Percentiles rank a stretch among this genome's conserved stretches.
These are phyloP conservation scores for Solanum sejunctum DNA, from an alignment of 257 asterid species.

Conservation along the genomic window DNA sequence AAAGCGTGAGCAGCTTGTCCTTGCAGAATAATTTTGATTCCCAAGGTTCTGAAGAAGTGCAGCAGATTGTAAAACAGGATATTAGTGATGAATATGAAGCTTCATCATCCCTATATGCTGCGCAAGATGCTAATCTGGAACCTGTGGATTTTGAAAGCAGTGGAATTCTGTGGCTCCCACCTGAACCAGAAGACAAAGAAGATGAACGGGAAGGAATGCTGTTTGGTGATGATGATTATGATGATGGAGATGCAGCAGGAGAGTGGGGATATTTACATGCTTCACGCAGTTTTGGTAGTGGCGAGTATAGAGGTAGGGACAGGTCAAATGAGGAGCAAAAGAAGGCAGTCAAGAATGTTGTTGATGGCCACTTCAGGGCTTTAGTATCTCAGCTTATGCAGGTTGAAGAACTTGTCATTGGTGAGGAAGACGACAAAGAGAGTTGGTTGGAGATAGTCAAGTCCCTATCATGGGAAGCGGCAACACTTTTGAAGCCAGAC, in stretches of 20 bases:
- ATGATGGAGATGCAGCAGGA: constrained; percentile 70
- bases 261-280: constrained; percentile 64
- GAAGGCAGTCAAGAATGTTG: constrained; percentile 68
- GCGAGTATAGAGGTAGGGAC: constrained; percentile 68
- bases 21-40: constrained; percentile 27
- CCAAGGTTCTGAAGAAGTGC: constrained; percentile 42
- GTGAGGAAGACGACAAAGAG: constrained; percentile 65
- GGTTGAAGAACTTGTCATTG: constrained; percentile 72
- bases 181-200: constrained; percentile 96
- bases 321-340: constrained; percentile 84
- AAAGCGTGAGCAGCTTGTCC: constrained; percentile 29
- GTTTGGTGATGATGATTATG: constrained; percentile 69
- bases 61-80: constrained; percentile 33
- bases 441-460: constrained; percentile 89
- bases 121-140: constrained; percentile 51
- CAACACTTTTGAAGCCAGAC: constrained; percentile 78
- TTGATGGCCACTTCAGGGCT: constrained; percentile 90
- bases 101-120: constrained; percentile 55
- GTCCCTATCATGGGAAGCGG: constrained; percentile 95
- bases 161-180: constrained; percentile 94
- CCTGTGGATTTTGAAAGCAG: constrained; percentile 85
- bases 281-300: constrained; percentile 76
- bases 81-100: constrained; percentile 66
- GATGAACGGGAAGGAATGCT: constrained; percentile 66
- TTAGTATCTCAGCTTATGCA: constrained; percentile 87